These are phyloP conservation scores for Aspergillus sclerotioniger DNA, from an alignment of 495 filamentous ascomycete genomes.

Conservation along the genomic window DNA sequence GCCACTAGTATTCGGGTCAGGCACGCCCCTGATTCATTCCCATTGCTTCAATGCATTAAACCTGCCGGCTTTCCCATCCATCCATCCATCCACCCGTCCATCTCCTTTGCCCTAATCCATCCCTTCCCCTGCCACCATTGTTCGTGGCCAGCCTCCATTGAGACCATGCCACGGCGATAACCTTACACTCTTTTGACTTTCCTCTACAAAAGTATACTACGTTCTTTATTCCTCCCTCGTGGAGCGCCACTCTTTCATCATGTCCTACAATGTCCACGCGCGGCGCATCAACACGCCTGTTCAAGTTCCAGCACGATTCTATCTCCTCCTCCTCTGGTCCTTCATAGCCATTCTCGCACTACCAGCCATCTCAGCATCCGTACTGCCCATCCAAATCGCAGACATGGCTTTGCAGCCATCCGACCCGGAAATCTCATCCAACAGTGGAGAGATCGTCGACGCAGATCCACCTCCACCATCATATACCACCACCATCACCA, in stretches of 20 bases:
- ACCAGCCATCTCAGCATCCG: not conserved
- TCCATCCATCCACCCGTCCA: not conserved
- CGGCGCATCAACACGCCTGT: not conserved
- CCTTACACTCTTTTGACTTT: conserved; percentile 8
- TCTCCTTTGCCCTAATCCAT: too few species aligned
- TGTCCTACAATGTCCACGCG: not conserved
- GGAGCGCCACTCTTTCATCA: conserved; percentile 22
- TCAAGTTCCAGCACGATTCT: not conserved
- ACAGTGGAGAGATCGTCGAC: conserved; percentile 4
- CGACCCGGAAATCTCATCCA: not conserved
- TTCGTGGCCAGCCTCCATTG: not conserved
- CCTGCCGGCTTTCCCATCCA: not conserved
- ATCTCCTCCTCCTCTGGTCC: conserved; percentile 7
- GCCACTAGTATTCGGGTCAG: not conserved
- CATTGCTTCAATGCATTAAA: not conserved
- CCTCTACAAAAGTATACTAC: not conserved
- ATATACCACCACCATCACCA: not conserved
- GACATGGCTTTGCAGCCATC: not conserved
- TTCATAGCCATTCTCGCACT: not conserved
- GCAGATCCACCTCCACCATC: conserved; percentile 5
- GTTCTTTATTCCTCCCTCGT: conserved; percentile 12
- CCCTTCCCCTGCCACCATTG: not conserved
- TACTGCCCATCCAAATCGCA: not conserved
- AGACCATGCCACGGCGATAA: conserved; percentile 2
- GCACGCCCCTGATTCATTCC: not conserved